A percentile compares a stretch with the other conserved stretches of the same genome.
These are phyloP conservation scores for Citrus inodora DNA, from an alignment of 345 rosid species.

Conservation along the genomic window DNA sequence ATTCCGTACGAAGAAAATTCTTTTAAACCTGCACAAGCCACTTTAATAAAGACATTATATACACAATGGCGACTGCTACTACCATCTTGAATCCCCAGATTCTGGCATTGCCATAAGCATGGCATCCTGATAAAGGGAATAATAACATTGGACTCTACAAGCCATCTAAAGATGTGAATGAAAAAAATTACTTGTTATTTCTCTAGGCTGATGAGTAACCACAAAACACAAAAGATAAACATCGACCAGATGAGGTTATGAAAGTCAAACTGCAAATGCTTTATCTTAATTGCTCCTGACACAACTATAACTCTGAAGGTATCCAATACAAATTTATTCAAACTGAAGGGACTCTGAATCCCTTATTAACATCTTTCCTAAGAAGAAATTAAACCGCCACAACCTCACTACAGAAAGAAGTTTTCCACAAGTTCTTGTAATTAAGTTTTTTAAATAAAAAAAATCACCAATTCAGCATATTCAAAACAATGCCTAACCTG, in stretches of 20 bases:
- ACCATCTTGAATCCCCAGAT: not conserved
- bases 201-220: not conserved
- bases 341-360: not conserved
- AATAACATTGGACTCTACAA: not conserved
- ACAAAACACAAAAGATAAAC: not conserved
- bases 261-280: not conserved
- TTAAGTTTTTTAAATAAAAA: not conserved
- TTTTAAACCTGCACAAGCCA: not conserved
- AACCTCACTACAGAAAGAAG: not conserved
- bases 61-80: not conserved
- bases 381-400: not conserved
- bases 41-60: not conserved
- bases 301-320: not conserved
- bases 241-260: not conserved
- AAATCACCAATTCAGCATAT: not conserved
- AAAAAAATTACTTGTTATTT: not conserved
- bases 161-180: not conserved
- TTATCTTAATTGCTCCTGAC: not conserved
- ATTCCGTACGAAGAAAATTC: not conserved
- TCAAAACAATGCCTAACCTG: conserved; percentile 42
- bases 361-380: not conserved
- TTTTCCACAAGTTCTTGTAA: not conserved
- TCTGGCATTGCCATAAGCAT: not conserved
- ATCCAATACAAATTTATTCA: not conserved
- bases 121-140: not conserved